Conservation (phyloP, 2,329 filamentous ascomycete species). For the Talaromyces verruculosus region DNA sequence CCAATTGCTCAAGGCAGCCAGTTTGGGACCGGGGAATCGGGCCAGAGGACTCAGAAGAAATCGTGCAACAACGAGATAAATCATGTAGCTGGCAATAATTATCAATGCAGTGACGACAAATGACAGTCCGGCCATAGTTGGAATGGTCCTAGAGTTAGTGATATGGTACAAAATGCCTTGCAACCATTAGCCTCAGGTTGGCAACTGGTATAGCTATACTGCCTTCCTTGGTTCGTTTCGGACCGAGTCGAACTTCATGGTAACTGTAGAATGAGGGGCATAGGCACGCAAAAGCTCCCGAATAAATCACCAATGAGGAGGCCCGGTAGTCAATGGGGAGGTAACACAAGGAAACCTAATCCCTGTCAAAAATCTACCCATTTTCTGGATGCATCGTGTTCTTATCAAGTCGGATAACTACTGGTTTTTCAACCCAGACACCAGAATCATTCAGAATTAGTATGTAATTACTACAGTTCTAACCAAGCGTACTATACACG, state of each 20-base stretch:
- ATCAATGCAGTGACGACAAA: not conserved
- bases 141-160: not conserved
- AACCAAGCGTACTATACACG: not conserved
- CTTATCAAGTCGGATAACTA: not conserved
- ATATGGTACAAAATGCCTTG: not conserved
- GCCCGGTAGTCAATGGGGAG: not conserved
- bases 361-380: not conserved
- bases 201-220: not conserved
- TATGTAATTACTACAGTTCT: not conserved
- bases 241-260: not conserved
- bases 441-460: not conserved
- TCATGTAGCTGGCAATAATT: not conserved
- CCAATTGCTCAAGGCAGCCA: conserved; percentile 26
- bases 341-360: not conserved
- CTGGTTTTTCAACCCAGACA: not conserved
- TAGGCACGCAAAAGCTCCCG: not conserved
- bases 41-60: conserved; percentile 14
- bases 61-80: conserved; percentile 9
- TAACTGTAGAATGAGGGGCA: not conserved
- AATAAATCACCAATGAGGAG: not conserved
- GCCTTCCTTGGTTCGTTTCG: not conserved
- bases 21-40: conserved; percentile 15
- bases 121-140: not conserved
- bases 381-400: not conserved
- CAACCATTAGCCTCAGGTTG: not conserved